phyloP scores from a whole-genome alignment of 1,139 yeast genomes.

The Lodderomyces pseudojiufengensis region DNA sequence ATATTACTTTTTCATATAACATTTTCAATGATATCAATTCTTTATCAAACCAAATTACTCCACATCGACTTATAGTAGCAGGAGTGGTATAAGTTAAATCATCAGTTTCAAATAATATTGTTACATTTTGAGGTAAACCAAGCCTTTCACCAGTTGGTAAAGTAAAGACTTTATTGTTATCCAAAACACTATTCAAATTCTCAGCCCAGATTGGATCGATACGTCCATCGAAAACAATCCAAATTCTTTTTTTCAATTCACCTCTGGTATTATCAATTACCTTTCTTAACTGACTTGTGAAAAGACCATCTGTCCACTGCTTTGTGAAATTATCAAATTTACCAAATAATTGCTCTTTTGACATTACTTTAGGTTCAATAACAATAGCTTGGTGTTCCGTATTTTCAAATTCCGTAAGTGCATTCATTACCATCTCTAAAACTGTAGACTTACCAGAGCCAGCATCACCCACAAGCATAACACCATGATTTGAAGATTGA shows the following conservation, averaged over 20 bases:
- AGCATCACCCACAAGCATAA: slow-evolving; percentile 75
- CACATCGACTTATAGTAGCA: slow-evolving; percentile 93
- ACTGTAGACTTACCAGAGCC: slow-evolving; percentile 72
- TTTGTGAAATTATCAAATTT: slow-evolving; percentile 68
- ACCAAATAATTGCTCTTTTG: slow-evolving; percentile 71
- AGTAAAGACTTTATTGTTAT: slow-evolving; percentile 78
- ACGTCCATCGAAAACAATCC: slow-evolving; percentile 92
- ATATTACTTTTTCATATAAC: slow-evolving; percentile 21
- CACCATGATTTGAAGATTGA: slow-evolving; percentile 69
- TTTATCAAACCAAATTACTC: slow-evolving; percentile 71
- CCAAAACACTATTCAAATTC: slow-evolving; percentile 83
- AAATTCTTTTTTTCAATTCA: slow-evolving; percentile 51
- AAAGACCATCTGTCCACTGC: slow-evolving; percentile 91
- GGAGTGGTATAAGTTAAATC: slow-evolving; percentile 67
- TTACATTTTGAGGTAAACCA: slow-evolving; percentile 58
- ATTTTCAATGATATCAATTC: slow-evolving; percentile 20
- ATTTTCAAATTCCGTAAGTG: slow-evolving; percentile 35
- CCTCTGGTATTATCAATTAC: slow-evolving; percentile 58
- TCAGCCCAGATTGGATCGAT: slow-evolving; percentile 96
- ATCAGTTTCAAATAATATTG: slow-evolving; percentile 76
- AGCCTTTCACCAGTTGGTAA: slow-evolving; percentile 89
- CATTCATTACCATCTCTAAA: slow-evolving; percentile 47
- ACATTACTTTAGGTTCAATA: slow-evolving; percentile 73
- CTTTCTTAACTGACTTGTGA: slow-evolving; percentile 65
- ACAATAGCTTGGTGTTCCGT: slow-evolving; percentile 39